phyloP scores from a whole-genome alignment of 805 yeast species.

The Hanseniaspora pseudoguilliermondii region DNA sequence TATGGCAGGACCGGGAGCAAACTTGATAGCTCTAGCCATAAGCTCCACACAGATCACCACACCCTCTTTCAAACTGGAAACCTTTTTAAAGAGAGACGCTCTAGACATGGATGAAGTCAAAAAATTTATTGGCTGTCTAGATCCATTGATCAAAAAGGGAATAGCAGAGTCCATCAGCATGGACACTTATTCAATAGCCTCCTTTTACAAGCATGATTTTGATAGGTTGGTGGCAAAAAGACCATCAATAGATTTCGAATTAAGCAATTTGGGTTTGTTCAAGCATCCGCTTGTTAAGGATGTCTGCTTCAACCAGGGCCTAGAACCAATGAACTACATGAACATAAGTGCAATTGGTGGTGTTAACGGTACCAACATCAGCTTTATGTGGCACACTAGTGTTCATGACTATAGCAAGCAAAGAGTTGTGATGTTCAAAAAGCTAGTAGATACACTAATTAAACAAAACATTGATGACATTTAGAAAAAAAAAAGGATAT shows the following conservation, averaged over 20 bases:
- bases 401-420: not conserved
- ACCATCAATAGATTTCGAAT: not conserved
- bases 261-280: slow-evolving; percentile 6
- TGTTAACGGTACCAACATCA: not conserved
- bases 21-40: slow-evolving; percentile 2
- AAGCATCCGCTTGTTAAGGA: not conserved
- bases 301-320: slow-evolving; percentile 8
- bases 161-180: not conserved
- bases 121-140: not conserved
- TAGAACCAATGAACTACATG: slow-evolving; percentile 11
- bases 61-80: not conserved
- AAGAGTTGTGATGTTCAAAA: not conserved
- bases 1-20: not conserved
- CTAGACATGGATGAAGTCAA: not conserved
- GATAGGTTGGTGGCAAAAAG: not conserved
- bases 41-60: slow-evolving; percentile 3
- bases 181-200: slow-evolving; percentile 5
- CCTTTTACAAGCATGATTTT: not conserved
- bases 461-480: not conserved
- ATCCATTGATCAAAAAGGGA: not conserved
- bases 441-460: not conserved
- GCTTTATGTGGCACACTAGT: slow-evolving; percentile 9
- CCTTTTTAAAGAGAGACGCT: not conserved
- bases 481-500: not conserved
- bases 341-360: slow-evolving; percentile 8